Evolutionary conservation across 139 green algal species (phyloP), one percentile per base, ranked within the genome.

Genomic region (Limnomonas spitsbergensis): DNA sequence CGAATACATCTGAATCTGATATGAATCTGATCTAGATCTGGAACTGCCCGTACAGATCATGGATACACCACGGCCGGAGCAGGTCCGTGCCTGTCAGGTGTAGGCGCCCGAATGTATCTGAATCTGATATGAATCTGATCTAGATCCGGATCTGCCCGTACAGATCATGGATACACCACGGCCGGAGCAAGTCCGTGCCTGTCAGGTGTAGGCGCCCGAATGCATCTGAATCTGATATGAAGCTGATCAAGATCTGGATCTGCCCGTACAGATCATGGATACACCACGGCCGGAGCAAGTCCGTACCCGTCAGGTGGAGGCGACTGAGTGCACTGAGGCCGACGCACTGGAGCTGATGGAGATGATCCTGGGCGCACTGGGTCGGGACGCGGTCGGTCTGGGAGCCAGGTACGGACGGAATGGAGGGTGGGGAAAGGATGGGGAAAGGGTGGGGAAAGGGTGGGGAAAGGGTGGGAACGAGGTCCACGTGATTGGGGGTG

Each of bases 171-270:
- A 95, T 88, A 93, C 91, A n/a, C n/a, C n/a, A n/a, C n/a, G n/a
- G n/a, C n/a, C n/a, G n/a, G n/a, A n/a, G n/a, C n/a, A n/a, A n/a
- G n/a, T n/a, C n/a, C n/a, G n/a, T n/a, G n/a, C n/a, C n/a, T n/a
- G n/a, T n/a, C n/a, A n/a, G n/a, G n/a, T n/a, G n/a, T n/a, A n/a
- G n/a, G n/a, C n/a, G n/a, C n/a, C n/a, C n/a, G n/a, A n/a, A n/a
- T n/a, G n/a, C n/a, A 94, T n/a, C 79, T 4, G 90, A 97, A 29
- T 88, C 83, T 36, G 92, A 97, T 69, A 82, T 95, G 74, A 92
- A 97, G 90, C 86, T 97, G 42, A 93, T 97, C 85, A 92, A 97
- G 75, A 97, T 97, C n/a, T n/a, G n/a, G n/a, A n/a, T n/a, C n/a
- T n/a, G n/a, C n/a, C n/a, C n/a, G n/a, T n/a, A 1, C 81, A 87